phyloP scores from a whole-genome alignment of 345 rosid species.

The Eucalyptus lansdowneana region DNA sequence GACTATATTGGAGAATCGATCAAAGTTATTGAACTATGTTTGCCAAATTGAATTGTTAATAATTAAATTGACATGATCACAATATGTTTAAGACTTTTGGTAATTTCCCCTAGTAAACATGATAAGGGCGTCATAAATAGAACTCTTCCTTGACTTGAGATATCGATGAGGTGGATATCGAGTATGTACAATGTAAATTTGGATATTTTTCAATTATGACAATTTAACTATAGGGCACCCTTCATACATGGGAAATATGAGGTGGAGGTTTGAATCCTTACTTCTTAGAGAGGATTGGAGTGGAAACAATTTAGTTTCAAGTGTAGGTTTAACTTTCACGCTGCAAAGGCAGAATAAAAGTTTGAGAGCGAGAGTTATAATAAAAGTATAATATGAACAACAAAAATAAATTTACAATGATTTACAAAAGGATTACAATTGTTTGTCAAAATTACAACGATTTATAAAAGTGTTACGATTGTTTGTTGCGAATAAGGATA shows the following conservation, averaged over 20 bases:
- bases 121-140: too few species aligned
- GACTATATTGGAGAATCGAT: too few species aligned
- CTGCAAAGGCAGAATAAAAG: fast-evolving
- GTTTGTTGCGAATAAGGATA: fast-evolving
- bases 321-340: fast-evolving
- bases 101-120: not conserved
- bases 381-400: fast-evolving
- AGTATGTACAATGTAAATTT: too few species aligned
- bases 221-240: too few species aligned
- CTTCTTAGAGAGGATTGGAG: fast-evolving
- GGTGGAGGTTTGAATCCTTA: fast-evolving
- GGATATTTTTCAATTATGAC: not conserved
- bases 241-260: fast-evolving
- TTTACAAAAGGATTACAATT: fast-evolving
- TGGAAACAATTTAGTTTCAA: fast-evolving
- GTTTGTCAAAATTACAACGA: fast-evolving
- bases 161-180: too few species aligned
- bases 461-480: too few species aligned
- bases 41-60: too few species aligned
- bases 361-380: fast-evolving
- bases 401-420: fast-evolving
- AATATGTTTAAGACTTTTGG: too few species aligned
- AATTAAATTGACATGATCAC: too few species aligned
- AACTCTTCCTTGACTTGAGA: not conserved
- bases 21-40: too few species aligned